A percentile compares a stretch with the other conserved stretches of the same genome.
These are phyloP conservation scores for Lavandula angustifolia DNA, from an alignment of 257 asterid species.

Conservation along the genomic window DNA sequence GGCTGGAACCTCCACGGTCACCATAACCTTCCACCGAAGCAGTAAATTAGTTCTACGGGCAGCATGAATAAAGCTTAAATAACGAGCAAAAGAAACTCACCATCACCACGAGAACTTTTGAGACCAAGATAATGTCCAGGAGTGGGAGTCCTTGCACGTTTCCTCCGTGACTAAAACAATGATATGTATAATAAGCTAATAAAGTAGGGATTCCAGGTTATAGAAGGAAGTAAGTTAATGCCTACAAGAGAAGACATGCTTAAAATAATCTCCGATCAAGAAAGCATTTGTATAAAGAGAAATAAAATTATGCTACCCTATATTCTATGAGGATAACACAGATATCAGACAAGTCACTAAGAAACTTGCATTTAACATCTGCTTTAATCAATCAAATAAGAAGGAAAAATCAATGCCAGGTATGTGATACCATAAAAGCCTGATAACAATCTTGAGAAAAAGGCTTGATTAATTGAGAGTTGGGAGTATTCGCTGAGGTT, in stretches of 20 bases:
- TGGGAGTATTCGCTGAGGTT: slow-evolving; percentile 87
- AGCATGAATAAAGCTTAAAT: slow-evolving; percentile 6
- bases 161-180: slow-evolving; percentile 59
- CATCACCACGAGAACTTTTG: slow-evolving; percentile 76
- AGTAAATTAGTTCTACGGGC: slow-evolving; percentile 22
- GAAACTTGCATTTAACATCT: slow-evolving; percentile 25
- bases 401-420: slow-evolving; percentile 47
- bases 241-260: neutral
- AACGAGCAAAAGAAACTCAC: slow-evolving; percentile 47
- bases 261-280: neutral
- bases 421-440: slow-evolving; percentile 88
- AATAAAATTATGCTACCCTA: slow-evolving; percentile 25
- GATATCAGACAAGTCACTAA: slow-evolving; percentile 25
- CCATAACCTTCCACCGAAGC: slow-evolving; percentile 50
- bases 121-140: slow-evolving; percentile 99
- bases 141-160: slow-evolving; percentile 79
- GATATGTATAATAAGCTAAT: slow-evolving; percentile 17
- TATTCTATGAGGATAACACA: slow-evolving; percentile 28
- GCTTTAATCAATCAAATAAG: slow-evolving; percentile 25
- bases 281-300: neutral
- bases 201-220: slow-evolving; percentile 22
- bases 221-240: neutral
- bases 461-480: slow-evolving; percentile 87
- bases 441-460: slow-evolving; percentile 91
- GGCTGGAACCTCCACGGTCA: slow-evolving; percentile 59